A percentile compares a stretch with the other conserved stretches of the same genome.
Conservation (phyloP, 805 yeast species). For the Nematodospora valgi region DNA sequence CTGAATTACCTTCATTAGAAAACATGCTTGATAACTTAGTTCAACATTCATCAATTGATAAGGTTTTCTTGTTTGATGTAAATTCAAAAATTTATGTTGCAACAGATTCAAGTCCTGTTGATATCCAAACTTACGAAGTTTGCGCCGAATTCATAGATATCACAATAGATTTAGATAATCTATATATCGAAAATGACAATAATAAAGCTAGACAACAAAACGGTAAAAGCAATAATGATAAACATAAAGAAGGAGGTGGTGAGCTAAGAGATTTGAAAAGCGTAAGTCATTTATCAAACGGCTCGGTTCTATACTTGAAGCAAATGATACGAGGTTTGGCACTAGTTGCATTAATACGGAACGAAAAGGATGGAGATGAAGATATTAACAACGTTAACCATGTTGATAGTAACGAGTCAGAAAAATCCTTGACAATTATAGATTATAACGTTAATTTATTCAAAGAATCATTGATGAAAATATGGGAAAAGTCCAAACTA, state of each 20-base stretch:
- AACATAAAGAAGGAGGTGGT: not conserved
- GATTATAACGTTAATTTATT: constrained; percentile 87
- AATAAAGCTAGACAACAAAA: constrained; percentile 12
- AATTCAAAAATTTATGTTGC: constrained; percentile 93
- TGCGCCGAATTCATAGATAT: constrained; percentile 97
- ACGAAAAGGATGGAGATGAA: constrained; percentile 38
- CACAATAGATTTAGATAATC: constrained; percentile 79
- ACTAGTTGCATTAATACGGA: constrained; percentile 78
- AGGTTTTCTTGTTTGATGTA: constrained; percentile 88
- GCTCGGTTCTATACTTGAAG: constrained; percentile 76
- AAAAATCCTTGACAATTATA: constrained; percentile 57
- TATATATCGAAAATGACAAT: constrained; percentile 42
- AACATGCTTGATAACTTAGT: constrained; percentile 85
- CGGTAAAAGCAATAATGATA: constrained; percentile 6
- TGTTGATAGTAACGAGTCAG: constrained; percentile 13
- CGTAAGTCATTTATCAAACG: constrained; percentile 75
- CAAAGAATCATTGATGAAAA: constrained; percentile 69
- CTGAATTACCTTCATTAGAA: constrained; percentile 84
- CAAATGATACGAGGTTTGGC: constrained; percentile 94
- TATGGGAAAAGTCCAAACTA: constrained; percentile 50
- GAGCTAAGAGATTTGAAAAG: constrained; percentile 49
- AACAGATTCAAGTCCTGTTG: constrained; percentile 94
- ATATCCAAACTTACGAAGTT: constrained; percentile 91
- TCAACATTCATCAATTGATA: constrained; percentile 86
- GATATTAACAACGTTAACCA: constrained; percentile 13